Conservation (phyloP, 2,329 filamentous ascomycete species). For the Apiospora saccharicola region DNA sequence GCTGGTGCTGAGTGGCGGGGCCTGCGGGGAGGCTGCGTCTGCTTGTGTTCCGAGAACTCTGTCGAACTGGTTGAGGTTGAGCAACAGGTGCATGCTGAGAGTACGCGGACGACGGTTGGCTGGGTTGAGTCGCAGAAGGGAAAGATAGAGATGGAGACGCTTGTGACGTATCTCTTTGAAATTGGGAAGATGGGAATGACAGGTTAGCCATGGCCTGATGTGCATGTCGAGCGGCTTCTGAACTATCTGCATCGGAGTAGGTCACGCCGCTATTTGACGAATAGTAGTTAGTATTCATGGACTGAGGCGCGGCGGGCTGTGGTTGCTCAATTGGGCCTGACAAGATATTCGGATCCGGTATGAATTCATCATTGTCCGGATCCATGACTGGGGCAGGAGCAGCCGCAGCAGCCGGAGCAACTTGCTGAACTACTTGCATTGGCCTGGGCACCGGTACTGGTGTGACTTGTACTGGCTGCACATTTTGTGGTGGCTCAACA, state of each 20-base stretch:
- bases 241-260: conserved; percentile 2
- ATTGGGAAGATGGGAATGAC: conserved; percentile 9
- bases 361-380: conserved; percentile 43
- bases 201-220: conserved; percentile 19
- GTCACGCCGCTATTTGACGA: conserved; percentile 27
- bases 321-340: conserved; percentile 38
- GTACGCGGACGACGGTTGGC: neutral
- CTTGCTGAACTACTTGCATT: conserved; percentile 7
- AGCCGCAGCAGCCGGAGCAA: neutral
- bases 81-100: conserved; percentile 18
- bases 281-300: conserved; percentile 33
- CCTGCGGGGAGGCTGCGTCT: conserved; percentile 24
- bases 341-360: conserved; percentile 44
- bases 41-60: conserved; percentile 2
- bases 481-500: neutral
- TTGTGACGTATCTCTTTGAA: conserved; percentile 20
- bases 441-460: conserved; percentile 9
- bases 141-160: conserved; percentile 28
- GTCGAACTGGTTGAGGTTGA: conserved; percentile 27
- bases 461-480: conserved; percentile 12
- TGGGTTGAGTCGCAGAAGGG: conserved; percentile 28
- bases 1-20: neutral
- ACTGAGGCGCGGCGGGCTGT: conserved; percentile 23
- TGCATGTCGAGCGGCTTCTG: conserved; percentile 14
- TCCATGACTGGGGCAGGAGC: conserved; percentile 28